Base-by-base conservation (phyloP, 2,329 filamentous ascomycete species). In the Beauveria pseudobassiana region DNA sequence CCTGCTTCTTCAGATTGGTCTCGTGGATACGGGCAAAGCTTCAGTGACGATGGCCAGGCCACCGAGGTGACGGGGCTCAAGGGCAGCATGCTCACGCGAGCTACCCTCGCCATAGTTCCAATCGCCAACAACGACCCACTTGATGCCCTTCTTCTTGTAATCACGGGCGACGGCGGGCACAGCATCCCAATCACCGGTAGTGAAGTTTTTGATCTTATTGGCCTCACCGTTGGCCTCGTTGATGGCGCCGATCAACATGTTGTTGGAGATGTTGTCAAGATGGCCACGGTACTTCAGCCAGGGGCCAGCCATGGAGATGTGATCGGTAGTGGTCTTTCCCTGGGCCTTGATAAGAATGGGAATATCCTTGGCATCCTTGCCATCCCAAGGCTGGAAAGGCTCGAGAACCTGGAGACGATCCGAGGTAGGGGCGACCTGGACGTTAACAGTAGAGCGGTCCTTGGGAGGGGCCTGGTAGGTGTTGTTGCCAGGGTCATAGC, bases 1-100 rank as follows among this genome's bases (percentile, higher is more conserved):
- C 95, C 87, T 99, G 95, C 89, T 99, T 99, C 91, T 99, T 99
- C 82, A 99, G 81, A 87, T 99, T 99, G 83, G 95, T 99, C 85
- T 99, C 95, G 85, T 99, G 95, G 74, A 99, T 99, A 89, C 95
- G 95, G 73, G 95, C 95, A 75, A 99, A 99, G 67, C 86, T 91
- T 74, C 91, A 74, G 89, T 93, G 76, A 99, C 96, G 82, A 99
- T 96, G 73, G 93, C 95, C 72, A 97, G 86, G 77, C 93, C 95
- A 73, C 95, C 95, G 67, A 99, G 88, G 82, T 98, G 93, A 76
- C 95, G 88, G 74, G 95, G 95, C 84, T 99, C 93, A 65, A 99
- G 87, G 77, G 95, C 95, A 70, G 95, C 95, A 77, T 99, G 95
- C 84, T 99, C 95, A 85, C 95, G 92, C 66, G 95, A 98, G 75